Percentiles rank a stretch among this genome's conserved stretches.
Evolutionary conservation across 202 grass and related monocot species (phyloP).

Genomic region (Tripidium arundinaceum): DNA sequence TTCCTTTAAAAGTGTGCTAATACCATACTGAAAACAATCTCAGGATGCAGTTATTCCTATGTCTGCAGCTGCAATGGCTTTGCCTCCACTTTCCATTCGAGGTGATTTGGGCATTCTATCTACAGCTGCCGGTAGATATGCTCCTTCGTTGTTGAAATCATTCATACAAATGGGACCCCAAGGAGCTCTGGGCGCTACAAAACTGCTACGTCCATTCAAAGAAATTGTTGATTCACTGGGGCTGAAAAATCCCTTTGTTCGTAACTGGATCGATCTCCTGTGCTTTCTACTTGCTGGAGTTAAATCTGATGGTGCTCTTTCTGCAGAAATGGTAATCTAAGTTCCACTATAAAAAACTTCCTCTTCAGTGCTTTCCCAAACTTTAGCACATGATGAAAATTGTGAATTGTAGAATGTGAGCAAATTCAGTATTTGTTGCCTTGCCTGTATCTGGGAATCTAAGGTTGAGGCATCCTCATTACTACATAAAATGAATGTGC

Average conservation of each 20-base stretch:
- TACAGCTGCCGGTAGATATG: constrained; percentile 71
- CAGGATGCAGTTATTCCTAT: constrained; percentile 90
- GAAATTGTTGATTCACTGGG: constrained; percentile 78
- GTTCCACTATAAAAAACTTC: constrained; percentile 10
- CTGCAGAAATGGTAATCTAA: constrained; percentile 88
- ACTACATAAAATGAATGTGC: neutral
- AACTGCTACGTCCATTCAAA: constrained; percentile 82
- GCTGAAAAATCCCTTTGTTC: constrained; percentile 78
- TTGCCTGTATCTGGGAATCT: neutral
- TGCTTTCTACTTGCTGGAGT: constrained; percentile 97
- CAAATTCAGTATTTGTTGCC: neutral
- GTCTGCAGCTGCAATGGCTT: constrained; percentile 89
- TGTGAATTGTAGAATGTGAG: neutral
- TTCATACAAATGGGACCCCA: constrained; percentile 86
- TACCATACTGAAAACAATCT: constrained; percentile 29
- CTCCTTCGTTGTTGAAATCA: constrained; percentile 83
- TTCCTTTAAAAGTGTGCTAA: constrained; percentile 25
- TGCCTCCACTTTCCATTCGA: constrained; percentile 91
- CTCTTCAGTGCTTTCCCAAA: neutral
- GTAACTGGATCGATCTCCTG: constrained; percentile 84
- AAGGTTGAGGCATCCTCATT: neutral
- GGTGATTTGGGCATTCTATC: constrained; percentile 77
- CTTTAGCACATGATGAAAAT: neutral
- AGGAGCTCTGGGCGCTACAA: constrained; percentile 80
- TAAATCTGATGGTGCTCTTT: constrained; percentile 83